phyloP scores from a whole-genome alignment of 129 eudicot genomes.

The Lactuca sativa region DNA sequence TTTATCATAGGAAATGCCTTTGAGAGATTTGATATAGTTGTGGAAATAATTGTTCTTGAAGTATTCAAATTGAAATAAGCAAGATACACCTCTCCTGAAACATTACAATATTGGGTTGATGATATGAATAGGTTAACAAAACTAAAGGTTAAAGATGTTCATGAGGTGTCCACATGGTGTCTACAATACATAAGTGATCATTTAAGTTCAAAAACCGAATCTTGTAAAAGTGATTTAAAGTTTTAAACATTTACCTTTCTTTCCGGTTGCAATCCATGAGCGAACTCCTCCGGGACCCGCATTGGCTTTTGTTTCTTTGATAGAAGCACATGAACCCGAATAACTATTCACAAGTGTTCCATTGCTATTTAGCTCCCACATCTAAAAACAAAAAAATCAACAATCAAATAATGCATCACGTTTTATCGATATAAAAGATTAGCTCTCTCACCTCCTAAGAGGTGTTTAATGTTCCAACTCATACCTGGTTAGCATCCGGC shows the following conservation, averaged over 20 bases:
- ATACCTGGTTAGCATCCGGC: constrained; percentile 74
- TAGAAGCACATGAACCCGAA: constrained; percentile 80
- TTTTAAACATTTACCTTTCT: constrained; percentile 46
- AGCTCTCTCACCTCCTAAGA: no score
- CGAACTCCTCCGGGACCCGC: constrained; percentile 55
- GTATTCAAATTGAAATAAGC: constrained; percentile 68
- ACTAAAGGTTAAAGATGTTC: no score
- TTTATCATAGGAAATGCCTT: constrained; percentile 52
- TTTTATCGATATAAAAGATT: not conserved
- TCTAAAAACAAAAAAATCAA: constrained; percentile 35
- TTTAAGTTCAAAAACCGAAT: constrained; percentile 5
- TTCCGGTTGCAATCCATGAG: constrained; percentile 87
- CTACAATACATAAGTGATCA: not conserved
- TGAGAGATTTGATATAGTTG: constrained; percentile 43
- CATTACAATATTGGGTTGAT: not conserved
- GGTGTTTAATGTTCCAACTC: not conserved
- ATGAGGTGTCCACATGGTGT: no score
- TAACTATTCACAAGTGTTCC: constrained; percentile 84
- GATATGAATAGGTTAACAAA: no score
- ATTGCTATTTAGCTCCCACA: constrained; percentile 72
- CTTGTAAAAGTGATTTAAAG: constrained; percentile 9
- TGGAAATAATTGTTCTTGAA: constrained; percentile 39
- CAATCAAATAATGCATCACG: constrained; percentile 1
- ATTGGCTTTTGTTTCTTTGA: constrained; percentile 39
- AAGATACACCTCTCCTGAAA: constrained; percentile 65